Evolutionary conservation across 2,329 filamentous ascomycete genomes (phyloP), one percentile per base, ranked within the genome.

Genomic region (Nothophoma quercina): DNA sequence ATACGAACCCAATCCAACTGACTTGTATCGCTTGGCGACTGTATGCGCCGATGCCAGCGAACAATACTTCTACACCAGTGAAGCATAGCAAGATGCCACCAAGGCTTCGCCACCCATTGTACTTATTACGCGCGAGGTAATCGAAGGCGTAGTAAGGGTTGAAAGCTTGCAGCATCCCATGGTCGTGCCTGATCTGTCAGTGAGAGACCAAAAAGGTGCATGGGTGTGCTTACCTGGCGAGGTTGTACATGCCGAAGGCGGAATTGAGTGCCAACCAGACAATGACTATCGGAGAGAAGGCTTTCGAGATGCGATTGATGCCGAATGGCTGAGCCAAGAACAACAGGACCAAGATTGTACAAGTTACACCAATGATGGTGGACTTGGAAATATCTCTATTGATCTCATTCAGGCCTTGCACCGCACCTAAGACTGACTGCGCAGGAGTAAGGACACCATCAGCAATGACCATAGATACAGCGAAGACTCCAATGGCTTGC

Each of bases 11-110:
- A 5, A 91, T 76, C 89, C 89, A 93, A 34, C 83, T 88, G n/a
- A 92, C 78, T 67, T 90, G 89, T 42, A 93, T 85, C 0, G 90
- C 88, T 16, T 56, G 63, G 43, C 83, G 81, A 71, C 83, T 84
- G 70, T 93, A 93, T n/a, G 89, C 89, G 23, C 89, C 89, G 7
- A 93, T 78, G 63, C 93, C 89, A 4, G 89, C 89, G 67, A 91
- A 93, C 1, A 93, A 78, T 1, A 89, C 88, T 68, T 92, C 89
- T 13, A 90, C 87, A 34, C 72, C 89, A 1, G 89, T 92, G 63
- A 93, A 92, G 4, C 86, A 83, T 9, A 93, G 81, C 2, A 93
- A 72, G 15, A 92, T 83, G 4, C 89, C 89, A 16, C 87, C 87
- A 1, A 90, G 78, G 54, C 82, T 83, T 53, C 77, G 79, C 87